Percentiles rank a stretch among this genome's conserved stretches.
phyloP scores from a whole-genome alignment of 1,284 basidiomycete genomes.

The Cystobasidium sp. region DNA sequence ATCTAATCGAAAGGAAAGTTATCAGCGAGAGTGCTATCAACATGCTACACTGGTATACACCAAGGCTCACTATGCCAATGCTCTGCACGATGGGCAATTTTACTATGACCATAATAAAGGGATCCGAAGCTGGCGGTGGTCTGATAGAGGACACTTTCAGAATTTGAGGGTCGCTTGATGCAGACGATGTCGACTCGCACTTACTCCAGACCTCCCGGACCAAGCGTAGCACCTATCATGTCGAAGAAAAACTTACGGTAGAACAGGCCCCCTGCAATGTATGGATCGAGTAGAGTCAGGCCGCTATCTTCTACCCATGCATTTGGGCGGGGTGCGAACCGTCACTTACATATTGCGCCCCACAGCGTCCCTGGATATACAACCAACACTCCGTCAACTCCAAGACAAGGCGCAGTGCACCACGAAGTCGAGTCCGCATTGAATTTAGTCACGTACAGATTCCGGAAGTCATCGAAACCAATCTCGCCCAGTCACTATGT shows the following conservation, averaged over 20 bases:
- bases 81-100: slow-evolving; percentile 73
- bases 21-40: not conserved
- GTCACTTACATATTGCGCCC: slow-evolving; percentile 65
- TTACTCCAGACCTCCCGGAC: slow-evolving; percentile 78
- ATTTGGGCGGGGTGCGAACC: not conserved
- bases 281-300: too few species aligned
- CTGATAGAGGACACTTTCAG: slow-evolving; percentile 52
- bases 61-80: slow-evolving; percentile 60
- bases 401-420: not conserved
- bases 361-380: slow-evolving; percentile 69
- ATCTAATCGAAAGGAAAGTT: slow-evolving; percentile 56
- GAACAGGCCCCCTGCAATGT: slow-evolving; percentile 68
- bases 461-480: slow-evolving; percentile 71
- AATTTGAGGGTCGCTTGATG: slow-evolving; percentile 53
- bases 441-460: slow-evolving; percentile 66
- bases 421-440: not conserved
- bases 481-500: slow-evolving; percentile 78
- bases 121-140: slow-evolving; percentile 65
- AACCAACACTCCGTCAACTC: slow-evolving; percentile 45
- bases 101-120: slow-evolving; percentile 74
- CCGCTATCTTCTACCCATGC: not conserved
- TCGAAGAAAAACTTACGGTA: slow-evolving; percentile 93
- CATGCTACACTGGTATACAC: slow-evolving; percentile 3
- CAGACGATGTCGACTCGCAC: slow-evolving; percentile 56
- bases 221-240: slow-evolving; percentile 54